phyloP scores from a whole-genome alignment of 805 yeast species.

The Sungouiozyma ichnusensis region DNA sequence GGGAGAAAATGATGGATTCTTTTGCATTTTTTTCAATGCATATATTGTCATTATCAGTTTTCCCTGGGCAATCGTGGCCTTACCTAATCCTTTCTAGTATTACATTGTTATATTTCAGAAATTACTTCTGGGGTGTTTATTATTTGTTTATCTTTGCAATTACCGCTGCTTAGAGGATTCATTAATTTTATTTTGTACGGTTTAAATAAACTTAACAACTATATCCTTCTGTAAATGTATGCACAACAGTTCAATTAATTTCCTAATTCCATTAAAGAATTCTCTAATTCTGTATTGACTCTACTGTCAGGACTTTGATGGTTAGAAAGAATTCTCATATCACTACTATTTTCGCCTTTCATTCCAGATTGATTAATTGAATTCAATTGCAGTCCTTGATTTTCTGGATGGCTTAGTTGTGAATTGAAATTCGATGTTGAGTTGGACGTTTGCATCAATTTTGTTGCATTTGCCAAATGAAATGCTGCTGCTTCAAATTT shows the following conservation, averaged over 20 bases:
- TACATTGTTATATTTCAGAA: slow-evolving; percentile 4
- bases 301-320: neutral
- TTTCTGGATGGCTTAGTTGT: neutral
- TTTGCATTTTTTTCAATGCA: slow-evolving; percentile 10
- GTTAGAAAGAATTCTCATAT: neutral
- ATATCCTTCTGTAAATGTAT: neutral
- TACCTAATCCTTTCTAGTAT: slow-evolving; percentile 9
- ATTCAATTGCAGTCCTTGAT: neutral
- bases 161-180: neutral
- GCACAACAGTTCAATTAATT: neutral
- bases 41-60: slow-evolving; percentile 3
- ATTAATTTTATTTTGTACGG: neutral
- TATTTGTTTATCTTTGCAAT: slow-evolving; percentile 8
- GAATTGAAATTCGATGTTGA: slow-evolving; percentile 1
- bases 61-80: slow-evolving; percentile 11
- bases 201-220: neutral
- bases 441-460: slow-evolving; percentile 18
- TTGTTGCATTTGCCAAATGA: slow-evolving; percentile 25
- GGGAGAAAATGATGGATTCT: slow-evolving; percentile 23
- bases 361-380: neutral
- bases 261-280: neutral
- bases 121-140: slow-evolving; percentile 8
- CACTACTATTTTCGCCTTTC: neutral
- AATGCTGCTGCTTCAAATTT: slow-evolving; percentile 27
- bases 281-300: neutral